A percentile compares a stretch with the other conserved stretches of the same genome.
These are phyloP conservation scores for Musa schizocarpa DNA, from an alignment of 176 grass and related monocot species.

Conservation along the genomic window DNA sequence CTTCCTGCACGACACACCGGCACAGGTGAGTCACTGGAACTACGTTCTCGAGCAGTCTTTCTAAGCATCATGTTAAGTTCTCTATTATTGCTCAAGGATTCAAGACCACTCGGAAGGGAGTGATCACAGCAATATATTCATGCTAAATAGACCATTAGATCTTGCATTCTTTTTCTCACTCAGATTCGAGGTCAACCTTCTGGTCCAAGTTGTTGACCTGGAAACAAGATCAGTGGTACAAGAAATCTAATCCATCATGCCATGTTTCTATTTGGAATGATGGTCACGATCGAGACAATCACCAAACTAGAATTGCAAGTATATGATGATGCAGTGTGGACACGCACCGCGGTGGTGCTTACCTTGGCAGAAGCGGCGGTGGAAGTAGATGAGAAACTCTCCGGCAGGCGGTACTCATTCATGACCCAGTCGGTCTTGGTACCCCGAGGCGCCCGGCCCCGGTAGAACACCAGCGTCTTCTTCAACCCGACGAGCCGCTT, in stretches of 20 bases:
- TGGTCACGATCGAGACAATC: no score
- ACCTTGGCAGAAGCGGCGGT: slow-evolving; percentile 23
- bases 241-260: no score
- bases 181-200: no score
- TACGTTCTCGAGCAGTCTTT: background rate
- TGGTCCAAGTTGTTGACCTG: no score
- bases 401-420: slow-evolving; percentile 89
- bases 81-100: no score
- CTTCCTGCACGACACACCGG: slow-evolving; percentile 26
- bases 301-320: no score
- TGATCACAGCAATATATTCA: background rate
- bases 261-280: background rate
- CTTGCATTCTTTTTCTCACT: no score
- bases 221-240: no score
- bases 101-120: no score
- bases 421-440: slow-evolving; percentile 89
- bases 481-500: slow-evolving; percentile 70
- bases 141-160: no score
- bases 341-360: background rate
- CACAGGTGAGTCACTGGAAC: background rate
- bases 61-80: background rate
- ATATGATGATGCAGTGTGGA: no score
- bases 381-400: background rate
- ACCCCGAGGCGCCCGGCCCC: slow-evolving; percentile 61
- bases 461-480: slow-evolving; percentile 95